phyloP scores from a whole-genome alignment of 768 basidiomycete genomes.

The Leucogyrophana mollusca region DNA sequence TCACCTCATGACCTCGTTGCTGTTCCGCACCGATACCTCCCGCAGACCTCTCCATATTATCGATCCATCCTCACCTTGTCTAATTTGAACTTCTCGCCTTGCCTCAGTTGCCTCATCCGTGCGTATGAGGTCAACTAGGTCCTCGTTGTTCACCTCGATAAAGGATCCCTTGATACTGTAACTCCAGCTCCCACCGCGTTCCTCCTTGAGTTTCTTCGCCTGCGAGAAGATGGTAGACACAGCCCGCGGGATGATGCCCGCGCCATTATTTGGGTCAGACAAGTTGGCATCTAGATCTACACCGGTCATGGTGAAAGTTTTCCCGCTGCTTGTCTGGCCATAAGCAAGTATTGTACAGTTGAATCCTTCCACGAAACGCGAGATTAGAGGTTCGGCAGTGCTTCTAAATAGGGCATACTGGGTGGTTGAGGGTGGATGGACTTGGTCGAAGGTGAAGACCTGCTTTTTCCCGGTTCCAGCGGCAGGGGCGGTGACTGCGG shows the following conservation, averaged over 20 bases:
- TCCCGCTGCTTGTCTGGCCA: slow-evolving; percentile 33
- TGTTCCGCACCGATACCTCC: slow-evolving; percentile 84
- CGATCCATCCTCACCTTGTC: slow-evolving; percentile 95
- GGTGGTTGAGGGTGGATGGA: slow-evolving; percentile 80
- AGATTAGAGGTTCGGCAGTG: slow-evolving; percentile 82
- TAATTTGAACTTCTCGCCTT: slow-evolving; percentile 87
- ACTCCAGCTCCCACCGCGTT: slow-evolving; percentile 73
- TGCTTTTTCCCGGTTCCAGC: slow-evolving; percentile 71
- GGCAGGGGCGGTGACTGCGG: slow-evolving; percentile 44
- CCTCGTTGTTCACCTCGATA: slow-evolving; percentile 99
- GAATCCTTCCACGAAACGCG: slow-evolving; percentile 88
- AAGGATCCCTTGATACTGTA: slow-evolving; percentile 86
- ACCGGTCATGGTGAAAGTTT: slow-evolving; percentile 91
- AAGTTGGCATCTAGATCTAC: slow-evolving; percentile 87
- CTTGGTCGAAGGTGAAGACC: slow-evolving; percentile 90
- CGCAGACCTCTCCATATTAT: slow-evolving; percentile 97
- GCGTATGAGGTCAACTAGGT: slow-evolving; percentile 91
- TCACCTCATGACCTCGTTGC: slow-evolving; percentile 89
- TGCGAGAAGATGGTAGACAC: slow-evolving; percentile 84
- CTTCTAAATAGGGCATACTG: slow-evolving; percentile 85
- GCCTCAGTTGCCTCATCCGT: slow-evolving; percentile 64
- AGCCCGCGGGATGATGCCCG: slow-evolving; percentile 95
- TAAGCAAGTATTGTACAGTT: slow-evolving; percentile 73
- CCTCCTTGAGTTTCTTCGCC: slow-evolving; percentile 74
- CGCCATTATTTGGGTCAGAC: slow-evolving; percentile 75